phyloP scores from a whole-genome alignment of 1,284 basidiomycete genomes.

The Rhodotorula glutinis region DNA sequence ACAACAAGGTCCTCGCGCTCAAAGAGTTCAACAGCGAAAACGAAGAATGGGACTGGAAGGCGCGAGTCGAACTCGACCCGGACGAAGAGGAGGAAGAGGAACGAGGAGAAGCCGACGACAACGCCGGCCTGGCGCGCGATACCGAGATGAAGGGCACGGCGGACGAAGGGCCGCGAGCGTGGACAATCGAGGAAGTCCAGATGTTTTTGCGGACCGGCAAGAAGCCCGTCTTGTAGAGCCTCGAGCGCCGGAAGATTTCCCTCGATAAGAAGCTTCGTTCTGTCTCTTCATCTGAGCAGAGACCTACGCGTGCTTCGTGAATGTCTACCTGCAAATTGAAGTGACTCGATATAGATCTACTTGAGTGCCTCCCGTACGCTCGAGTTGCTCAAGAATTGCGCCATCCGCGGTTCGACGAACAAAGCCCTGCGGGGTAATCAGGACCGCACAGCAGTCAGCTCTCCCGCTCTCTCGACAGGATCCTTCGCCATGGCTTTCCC shows the following conservation, averaged over 20 bases:
- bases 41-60: constrained; percentile 30
- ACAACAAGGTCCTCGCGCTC: constrained; percentile 9
- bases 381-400: constrained; percentile 61
- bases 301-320: too few relatives aligned
- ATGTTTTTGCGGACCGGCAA: constrained; percentile 17
- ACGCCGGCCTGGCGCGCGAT: neutral
- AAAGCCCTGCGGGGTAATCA: constrained; percentile 61
- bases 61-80: constrained; percentile 19
- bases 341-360: constrained; percentile 3
- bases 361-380: constrained; percentile 35
- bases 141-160: constrained; percentile 7
- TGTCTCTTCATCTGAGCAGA: too few relatives aligned
- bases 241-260: neutral
- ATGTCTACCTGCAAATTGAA: too few relatives aligned
- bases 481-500: too few relatives aligned
- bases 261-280: too few relatives aligned
- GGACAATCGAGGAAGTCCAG: constrained; percentile 25
- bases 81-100: constrained; percentile 1
- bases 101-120: neutral
- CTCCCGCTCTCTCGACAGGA: too few relatives aligned
- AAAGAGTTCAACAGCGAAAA: constrained; percentile 16
- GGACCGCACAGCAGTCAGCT: too few relatives aligned
- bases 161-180: constrained; percentile 6
- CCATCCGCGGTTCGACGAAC: constrained; percentile 81
- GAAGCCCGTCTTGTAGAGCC: constrained; percentile 7